These are phyloP conservation scores for Fraxinus floribunda DNA, from an alignment of 305 asterid genomes.

Conservation along the genomic window DNA sequence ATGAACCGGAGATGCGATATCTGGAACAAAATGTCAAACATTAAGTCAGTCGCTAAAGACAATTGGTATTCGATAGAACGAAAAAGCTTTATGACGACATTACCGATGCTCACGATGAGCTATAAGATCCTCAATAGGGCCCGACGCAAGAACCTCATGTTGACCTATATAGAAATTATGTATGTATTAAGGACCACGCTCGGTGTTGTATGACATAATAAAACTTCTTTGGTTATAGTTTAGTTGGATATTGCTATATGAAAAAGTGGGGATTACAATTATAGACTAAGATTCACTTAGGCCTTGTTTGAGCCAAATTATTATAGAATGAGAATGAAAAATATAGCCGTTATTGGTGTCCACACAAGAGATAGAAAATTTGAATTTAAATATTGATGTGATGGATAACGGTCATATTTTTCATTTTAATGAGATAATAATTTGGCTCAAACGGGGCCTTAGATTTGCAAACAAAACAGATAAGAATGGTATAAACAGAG, in stretches of 20 bases:
- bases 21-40: conserved; percentile 45
- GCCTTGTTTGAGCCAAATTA: too few relatives aligned
- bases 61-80: conserved; percentile 22
- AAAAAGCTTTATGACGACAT: conserved; percentile 18
- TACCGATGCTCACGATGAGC: conserved; percentile 99
- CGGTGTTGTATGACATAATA: conserved; percentile 10
- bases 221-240: conserved; percentile 1
- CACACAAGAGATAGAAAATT: too few relatives aligned
- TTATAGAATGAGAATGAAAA: too few relatives aligned
- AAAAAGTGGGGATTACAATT: conserved; percentile 14
- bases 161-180: conserved; percentile 58
- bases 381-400: too few relatives aligned
- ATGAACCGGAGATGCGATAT: conserved; percentile 98
- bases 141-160: conserved; percentile 97
- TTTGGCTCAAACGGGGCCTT: too few relatives aligned
- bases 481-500: neutral
- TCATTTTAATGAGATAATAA: too few relatives aligned
- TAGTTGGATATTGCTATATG: neutral
- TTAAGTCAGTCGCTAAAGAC: conserved; percentile 19
- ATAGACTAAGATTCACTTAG: neutral
- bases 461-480: conserved; percentile 6
- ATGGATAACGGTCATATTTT: too few relatives aligned
- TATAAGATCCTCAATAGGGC: conserved; percentile 99
- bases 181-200: conserved; percentile 15
- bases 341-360: too few relatives aligned